Evolutionary conservation across 2,329 filamentous ascomycete genomes (phyloP), one percentile per base, ranked within the genome.

Genomic region (Botrytis squamosa): DNA sequence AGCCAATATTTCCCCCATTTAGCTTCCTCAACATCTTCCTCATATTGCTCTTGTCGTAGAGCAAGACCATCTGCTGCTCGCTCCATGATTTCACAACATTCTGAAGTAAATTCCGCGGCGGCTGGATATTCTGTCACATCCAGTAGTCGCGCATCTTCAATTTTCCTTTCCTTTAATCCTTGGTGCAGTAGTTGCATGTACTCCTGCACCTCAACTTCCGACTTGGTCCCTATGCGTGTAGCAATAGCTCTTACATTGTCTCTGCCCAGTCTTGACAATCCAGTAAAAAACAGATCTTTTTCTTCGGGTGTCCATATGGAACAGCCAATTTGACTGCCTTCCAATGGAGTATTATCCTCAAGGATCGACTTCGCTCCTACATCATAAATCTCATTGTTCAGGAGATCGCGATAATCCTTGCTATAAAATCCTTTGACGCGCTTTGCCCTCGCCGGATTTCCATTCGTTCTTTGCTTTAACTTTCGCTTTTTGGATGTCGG

Each of bases 231-330:
- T 25, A 97, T 84, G 0, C 87, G 85, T 14, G 82, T 78, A 1
- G 93, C 86, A 72, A 98, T 91, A 1, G 86, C 88, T 2, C 82
- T 82, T 0, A 92, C 78, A 75, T 94, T 85, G 77, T 89, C 87
- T 70, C 84, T 87, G 0, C 93, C 93, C 3, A 92, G 85, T 0
- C 88, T 88, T 1, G 86, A 85, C 4, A 97, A 81, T 0, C 88
- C 87, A 22, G 87, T 84, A 80, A 93, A 97, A 74, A 97, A 88
- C 0, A 84, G 77, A 1, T 87, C 84, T 80, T 97, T 97, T 79
- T 98, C 95, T 1, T 83, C 78, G 0, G 86, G 75, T 0, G 88
- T 90, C 95, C 95, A 98, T 18, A 83, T 77, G 0, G 90, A 89
- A 40, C 89, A 85, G 36, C 94, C 94, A 69, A 94, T 83, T 78